phyloP scores from a whole-genome alignment of 805 yeast genomes.

The Pichia scutulata region DNA sequence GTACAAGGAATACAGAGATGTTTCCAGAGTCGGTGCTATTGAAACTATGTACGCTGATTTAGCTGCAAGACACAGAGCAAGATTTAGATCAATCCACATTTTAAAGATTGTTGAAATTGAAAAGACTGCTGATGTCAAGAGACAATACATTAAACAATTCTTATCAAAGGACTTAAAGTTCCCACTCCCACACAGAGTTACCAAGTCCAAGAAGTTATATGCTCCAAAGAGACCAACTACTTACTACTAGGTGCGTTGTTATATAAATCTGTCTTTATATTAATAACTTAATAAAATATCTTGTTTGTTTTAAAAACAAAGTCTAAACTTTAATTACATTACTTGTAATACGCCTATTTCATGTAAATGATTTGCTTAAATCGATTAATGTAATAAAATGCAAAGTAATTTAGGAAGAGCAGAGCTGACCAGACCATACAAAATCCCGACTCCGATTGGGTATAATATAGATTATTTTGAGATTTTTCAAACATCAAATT shows the following conservation, averaged over 20 bases:
- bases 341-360: not conserved
- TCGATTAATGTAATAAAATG: too few species aligned
- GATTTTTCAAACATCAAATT: not conserved
- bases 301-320: conserved; percentile 5
- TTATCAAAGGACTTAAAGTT: conserved; percentile 91
- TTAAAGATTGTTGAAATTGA: conserved; percentile 98
- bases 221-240: conserved; percentile 94
- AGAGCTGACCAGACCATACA: too few species aligned
- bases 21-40: conserved; percentile 98
- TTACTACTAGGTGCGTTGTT: conserved; percentile 59
- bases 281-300: conserved; percentile 10
- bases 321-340: not conserved
- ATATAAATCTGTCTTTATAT: conserved; percentile 10
- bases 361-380: too few species aligned
- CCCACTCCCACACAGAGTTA: conserved; percentile 99
- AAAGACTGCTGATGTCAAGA: conserved; percentile 96
- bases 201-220: conserved; percentile 81
- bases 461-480: not conserved
- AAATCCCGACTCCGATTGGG: not conserved
- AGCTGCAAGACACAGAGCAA: conserved; percentile 99
- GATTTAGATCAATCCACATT: conserved; percentile 99
- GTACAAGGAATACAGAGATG: conserved; percentile 99
- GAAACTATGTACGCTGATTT: conserved; percentile 98
- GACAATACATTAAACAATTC: conserved; percentile 98
- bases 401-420: too few species aligned